Base-by-base conservation (phyloP, 768 basidiomycete species). In the Pisolithus tinctorius region DNA sequence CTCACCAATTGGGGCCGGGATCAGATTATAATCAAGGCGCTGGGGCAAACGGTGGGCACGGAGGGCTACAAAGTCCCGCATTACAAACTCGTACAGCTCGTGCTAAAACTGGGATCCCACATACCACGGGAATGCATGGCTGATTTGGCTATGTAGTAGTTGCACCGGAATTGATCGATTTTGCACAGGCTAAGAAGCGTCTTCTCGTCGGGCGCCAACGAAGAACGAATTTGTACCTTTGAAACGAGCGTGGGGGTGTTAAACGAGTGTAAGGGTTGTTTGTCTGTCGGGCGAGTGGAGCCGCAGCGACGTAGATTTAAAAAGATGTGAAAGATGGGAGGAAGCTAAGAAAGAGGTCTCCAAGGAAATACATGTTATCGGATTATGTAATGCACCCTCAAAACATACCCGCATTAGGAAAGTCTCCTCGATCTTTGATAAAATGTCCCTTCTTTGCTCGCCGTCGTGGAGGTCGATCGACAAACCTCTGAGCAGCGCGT, bases 1-100 rank as follows among this genome's bases (percentile, higher is more conserved):
- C 77, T 56, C 63, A 88, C 87, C 84, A 45, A 84, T 74, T n/a
- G 88, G 84, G 27, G 88, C 85, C 46, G 88, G 88, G 50, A 88
- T 76, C 54, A 90, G 69, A 52, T 77, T 79, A 68, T 82, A 88
- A 68, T 90, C 88, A 37, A 83, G 74, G 43, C 81, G 81, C 60
- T 81, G 82, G 13, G 87, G 87, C 53, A 89, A 71, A 50, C 85
- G 79, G 66, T 86, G 82, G 51, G 83, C 68, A 68, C 86, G 84
- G 62, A 81, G 78, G 63, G 72, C 81, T 84, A 55, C 39, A 2
- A 27, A 38, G 20, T 10, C 4, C 16, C 13, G 48, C 16, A 53
- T 64, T 30, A 27, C 20, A 20, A 34, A 36, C 10, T 23, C 30
- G 45, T 23, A 10, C 41, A 1, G 6, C 17, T 23, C 25, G 10